Percentiles rank a stretch among this genome's conserved stretches.
Conservation (phyloP, 495 filamentous ascomycete species). For the Clavariopsis aquatica region DNA sequence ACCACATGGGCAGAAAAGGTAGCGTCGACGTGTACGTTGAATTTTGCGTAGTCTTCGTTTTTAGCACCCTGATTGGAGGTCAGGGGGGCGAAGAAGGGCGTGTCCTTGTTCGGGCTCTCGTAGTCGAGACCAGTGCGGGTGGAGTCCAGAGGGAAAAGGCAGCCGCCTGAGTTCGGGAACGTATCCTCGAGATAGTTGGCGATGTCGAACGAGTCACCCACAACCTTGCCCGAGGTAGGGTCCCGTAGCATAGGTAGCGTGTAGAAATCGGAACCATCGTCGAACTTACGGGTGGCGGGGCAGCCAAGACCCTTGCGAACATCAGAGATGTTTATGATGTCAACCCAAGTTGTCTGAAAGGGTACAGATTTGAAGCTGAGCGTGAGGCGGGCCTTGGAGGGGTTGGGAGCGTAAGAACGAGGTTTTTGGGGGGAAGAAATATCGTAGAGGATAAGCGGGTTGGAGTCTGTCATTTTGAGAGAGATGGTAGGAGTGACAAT, state of each 20-base stretch:
- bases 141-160: conserved; percentile 46
- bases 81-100: conserved; percentile 31
- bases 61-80: conserved; percentile 25
- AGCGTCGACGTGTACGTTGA: conserved; percentile 56
- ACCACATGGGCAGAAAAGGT: conserved; percentile 49
- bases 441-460: conserved; percentile 58
- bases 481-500: conserved; percentile 11
- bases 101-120: conserved; percentile 32
- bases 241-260: conserved; percentile 63
- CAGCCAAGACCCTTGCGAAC: conserved; percentile 51
- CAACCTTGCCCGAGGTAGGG: conserved; percentile 41
- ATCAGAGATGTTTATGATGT: conserved; percentile 51
- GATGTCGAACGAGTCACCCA: conserved; percentile 68
- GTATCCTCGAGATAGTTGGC: conserved; percentile 57
- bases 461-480: conserved; percentile 35
- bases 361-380: conserved; percentile 61
- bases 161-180: conserved; percentile 47
- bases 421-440: conserved; percentile 51
- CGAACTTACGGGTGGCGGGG: conserved; percentile 54
- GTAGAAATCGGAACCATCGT: conserved; percentile 58
- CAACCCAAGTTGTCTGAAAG: conserved; percentile 57
- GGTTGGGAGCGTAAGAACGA: conserved; percentile 54
- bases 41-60: conserved; percentile 41
- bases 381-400: conserved; percentile 61
- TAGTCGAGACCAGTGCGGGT: conserved; percentile 22